Percentiles rank a stretch among this genome's conserved stretches.
These are phyloP conservation scores for Pistacia integerrima DNA, from an alignment of 345 rosid genomes.

Conservation along the genomic window DNA sequence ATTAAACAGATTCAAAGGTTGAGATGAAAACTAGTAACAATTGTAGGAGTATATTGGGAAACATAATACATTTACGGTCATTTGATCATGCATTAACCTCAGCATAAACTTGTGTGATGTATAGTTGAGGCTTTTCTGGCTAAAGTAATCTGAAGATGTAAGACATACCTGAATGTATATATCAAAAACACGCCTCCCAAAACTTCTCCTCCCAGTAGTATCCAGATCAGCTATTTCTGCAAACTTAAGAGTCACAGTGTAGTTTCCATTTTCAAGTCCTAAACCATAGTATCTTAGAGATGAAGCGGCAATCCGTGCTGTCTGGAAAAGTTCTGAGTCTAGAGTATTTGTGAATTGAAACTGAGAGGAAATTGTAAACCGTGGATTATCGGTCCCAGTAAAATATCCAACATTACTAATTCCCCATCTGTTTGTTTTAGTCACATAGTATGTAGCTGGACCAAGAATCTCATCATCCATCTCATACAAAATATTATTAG, in stretches of 20 bases:
- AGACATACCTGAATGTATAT: conserved; percentile 49
- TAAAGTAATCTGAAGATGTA: neutral
- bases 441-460: conserved; percentile 50
- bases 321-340: conserved; percentile 43
- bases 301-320: conserved; percentile 65
- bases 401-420: conserved; percentile 48
- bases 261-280: conserved; percentile 82
- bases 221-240: conserved; percentile 37
- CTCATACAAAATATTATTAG: conserved; percentile 42
- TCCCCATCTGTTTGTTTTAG: conserved; percentile 47
- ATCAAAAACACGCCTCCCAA: conserved; percentile 54
- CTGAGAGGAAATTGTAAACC: conserved; percentile 23
- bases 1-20: neutral
- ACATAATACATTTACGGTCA: neutral
- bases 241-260: conserved; percentile 51
- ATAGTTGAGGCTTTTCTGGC: too few relatives aligned
- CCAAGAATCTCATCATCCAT: conserved; percentile 13
- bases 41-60: neutral
- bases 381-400: conserved; percentile 31
- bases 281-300: conserved; percentile 73
- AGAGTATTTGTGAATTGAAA: conserved; percentile 40
- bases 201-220: conserved; percentile 38
- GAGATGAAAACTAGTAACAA: neutral
- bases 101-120: neutral
- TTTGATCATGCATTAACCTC: neutral